These are phyloP conservation scores for Crithidia acanthocephali DNA, from an alignment of 208 protist genomes.

Conservation along the genomic window DNA sequence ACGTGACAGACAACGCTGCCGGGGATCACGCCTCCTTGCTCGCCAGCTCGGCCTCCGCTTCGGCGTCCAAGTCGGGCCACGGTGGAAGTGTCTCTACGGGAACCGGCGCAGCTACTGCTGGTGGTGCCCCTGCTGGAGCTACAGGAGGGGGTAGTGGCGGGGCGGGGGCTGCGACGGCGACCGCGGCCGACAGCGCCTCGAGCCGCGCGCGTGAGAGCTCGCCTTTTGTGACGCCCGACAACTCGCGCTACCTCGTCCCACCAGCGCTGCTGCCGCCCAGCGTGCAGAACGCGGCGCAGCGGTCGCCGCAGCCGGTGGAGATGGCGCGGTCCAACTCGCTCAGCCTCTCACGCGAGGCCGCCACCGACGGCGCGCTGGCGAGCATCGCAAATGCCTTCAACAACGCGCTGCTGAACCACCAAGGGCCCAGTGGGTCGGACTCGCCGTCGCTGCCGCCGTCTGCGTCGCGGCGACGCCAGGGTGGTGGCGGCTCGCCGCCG, in stretches of 20 bases:
- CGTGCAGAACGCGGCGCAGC: not conserved
- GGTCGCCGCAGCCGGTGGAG: not conserved
- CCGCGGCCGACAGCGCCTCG: slow-evolving; percentile 1
- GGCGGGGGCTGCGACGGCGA: no score
- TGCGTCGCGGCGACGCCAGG: slow-evolving; percentile 10
- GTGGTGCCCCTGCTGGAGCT: not conserved
- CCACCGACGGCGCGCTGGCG: not conserved
- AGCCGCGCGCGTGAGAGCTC: not conserved
- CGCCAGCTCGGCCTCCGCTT: slow-evolving; percentile 5
- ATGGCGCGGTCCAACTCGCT: slow-evolving; percentile 15
- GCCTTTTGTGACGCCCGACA: slow-evolving; percentile 18
- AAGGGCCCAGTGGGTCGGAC: not conserved
- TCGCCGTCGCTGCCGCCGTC: slow-evolving; percentile 14
- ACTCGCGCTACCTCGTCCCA: slow-evolving; percentile 1
- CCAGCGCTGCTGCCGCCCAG: slow-evolving; percentile 6
- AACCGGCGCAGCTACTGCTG: not conserved
- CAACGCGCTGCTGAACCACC: slow-evolving; percentile 6
- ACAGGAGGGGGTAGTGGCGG: no score
- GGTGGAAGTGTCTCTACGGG: not conserved
- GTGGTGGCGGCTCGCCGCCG: slow-evolving; percentile 11
- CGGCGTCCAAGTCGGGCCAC: slow-evolving; percentile 13
- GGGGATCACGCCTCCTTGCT: not conserved
- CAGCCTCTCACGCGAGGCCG: slow-evolving; percentile 11
- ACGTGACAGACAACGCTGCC: not conserved
- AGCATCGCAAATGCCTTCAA: not conserved